Evolutionary conservation across 371 early-diverging fungal genomes (phyloP).

Genomic region (Chytridium lagenaria): DNA sequence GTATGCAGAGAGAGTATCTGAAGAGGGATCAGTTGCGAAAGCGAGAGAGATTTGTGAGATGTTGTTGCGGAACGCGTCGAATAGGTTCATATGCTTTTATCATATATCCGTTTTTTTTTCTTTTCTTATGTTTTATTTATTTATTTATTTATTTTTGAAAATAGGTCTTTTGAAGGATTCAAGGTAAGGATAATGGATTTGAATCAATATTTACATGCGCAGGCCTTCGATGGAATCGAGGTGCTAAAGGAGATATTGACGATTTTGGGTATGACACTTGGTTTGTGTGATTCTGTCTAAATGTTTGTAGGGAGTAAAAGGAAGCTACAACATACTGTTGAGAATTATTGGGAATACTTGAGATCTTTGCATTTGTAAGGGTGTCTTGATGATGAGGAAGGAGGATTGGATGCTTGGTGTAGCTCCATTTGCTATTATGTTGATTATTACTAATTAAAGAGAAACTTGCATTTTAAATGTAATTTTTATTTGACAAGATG

Average conservation of each 20-base stretch:
- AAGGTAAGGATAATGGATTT: background rate
- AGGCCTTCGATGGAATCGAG: conserved; percentile 53
- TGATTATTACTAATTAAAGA: too few species aligned
- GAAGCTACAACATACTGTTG: conserved; percentile 1
- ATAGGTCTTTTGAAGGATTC: too few species aligned
- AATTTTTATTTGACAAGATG: too few species aligned
- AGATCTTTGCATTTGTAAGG: too few species aligned
- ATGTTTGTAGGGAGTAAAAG: background rate
- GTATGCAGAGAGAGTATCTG: conserved; percentile 74
- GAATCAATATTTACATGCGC: background rate
- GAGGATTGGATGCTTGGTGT: too few species aligned
- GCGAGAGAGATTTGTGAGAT: conserved; percentile 76
- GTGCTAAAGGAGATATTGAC: conserved; percentile 48
- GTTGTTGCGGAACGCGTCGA: conserved; percentile 31
- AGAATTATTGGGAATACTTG: background rate
- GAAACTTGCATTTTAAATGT: too few species aligned
- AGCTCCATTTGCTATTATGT: too few species aligned
- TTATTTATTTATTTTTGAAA: background rate
- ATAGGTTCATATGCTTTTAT: conserved; percentile 17
- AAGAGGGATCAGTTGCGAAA: conserved; percentile 67
- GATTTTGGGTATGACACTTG: conserved; percentile 36
- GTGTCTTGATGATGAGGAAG: too few species aligned
- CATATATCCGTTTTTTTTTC: background rate
- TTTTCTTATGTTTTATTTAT: background rate
- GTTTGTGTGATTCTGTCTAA: background rate